A percentile compares a stretch with the other conserved stretches of the same genome.
Conservation (phyloP, 495 filamentous ascomycete genomes). For the Clavariopsis aquatica region DNA sequence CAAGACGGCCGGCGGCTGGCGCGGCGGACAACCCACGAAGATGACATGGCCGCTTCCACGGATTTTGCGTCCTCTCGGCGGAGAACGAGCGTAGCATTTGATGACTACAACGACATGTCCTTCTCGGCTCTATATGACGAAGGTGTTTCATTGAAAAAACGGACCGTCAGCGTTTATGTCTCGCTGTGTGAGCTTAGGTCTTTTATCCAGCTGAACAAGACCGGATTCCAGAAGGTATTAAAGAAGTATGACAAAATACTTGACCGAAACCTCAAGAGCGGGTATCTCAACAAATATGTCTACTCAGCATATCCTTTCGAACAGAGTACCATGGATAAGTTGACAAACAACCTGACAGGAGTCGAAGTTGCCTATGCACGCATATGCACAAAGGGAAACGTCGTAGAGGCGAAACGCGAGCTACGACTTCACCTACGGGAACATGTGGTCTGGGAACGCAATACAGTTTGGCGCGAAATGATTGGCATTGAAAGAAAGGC, state of each 20-base stretch:
- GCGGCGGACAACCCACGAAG: conserved; percentile 37
- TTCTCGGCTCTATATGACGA: conserved; percentile 71
- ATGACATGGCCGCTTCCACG: conserved; percentile 52
- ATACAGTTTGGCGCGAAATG: conserved; percentile 98
- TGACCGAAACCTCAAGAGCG: conserved; percentile 70
- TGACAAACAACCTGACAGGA: conserved; percentile 68
- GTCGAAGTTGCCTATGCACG: conserved; percentile 80
- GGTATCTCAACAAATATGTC: conserved; percentile 74
- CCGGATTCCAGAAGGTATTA: conserved; percentile 90
- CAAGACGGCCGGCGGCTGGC: conserved; percentile 33
- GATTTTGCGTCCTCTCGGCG: conserved; percentile 57
- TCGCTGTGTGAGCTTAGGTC: conserved; percentile 94
- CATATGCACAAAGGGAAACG: conserved; percentile 77
- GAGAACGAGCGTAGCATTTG: conserved; percentile 58
- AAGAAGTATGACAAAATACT: conserved; percentile 99
- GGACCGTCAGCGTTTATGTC: conserved; percentile 82
- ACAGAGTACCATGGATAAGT: conserved; percentile 62
- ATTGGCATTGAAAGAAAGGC: conserved; percentile 97
- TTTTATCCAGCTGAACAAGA: conserved; percentile 93
- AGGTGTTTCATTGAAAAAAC: conserved; percentile 86
- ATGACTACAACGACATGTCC: conserved; percentile 75
- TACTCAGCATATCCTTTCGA: conserved; percentile 74
- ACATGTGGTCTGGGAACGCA: conserved; percentile 98
- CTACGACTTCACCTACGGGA: conserved; percentile 89
- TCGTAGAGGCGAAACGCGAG: conserved; percentile 72